Conservation (phyloP, 2,329 filamentous ascomycete genomes). For the Zymoseptoria crescenta region DNA sequence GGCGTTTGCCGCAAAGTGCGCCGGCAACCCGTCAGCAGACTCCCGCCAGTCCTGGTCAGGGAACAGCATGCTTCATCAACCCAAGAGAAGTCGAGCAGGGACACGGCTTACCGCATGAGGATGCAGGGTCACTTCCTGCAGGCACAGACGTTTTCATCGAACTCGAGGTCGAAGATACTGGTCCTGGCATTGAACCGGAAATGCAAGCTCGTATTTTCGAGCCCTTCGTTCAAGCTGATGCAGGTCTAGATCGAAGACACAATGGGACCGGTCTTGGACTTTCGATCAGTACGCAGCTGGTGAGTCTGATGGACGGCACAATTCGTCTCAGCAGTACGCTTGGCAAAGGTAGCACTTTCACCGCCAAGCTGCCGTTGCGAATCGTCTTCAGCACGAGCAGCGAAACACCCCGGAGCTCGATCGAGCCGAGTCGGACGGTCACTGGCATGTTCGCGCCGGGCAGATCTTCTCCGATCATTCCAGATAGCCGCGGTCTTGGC, state of each 20-base stretch:
- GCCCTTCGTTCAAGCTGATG: constrained; percentile 88
- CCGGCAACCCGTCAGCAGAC: constrained; percentile 7
- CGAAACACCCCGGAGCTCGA: not conserved
- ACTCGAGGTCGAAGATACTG: constrained; percentile 82
- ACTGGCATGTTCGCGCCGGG: not conserved
- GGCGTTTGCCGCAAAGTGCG: constrained; percentile 7
- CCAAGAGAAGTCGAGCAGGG: constrained; percentile 31
- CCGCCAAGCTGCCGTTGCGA: constrained; percentile 71
- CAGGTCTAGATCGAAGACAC: constrained; percentile 81
- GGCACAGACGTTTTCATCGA: constrained; percentile 68
- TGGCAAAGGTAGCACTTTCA: constrained; percentile 72
- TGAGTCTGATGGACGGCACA: constrained; percentile 70
- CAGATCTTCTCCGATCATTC: not conserved
- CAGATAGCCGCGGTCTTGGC: not conserved
- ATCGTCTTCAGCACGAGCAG: constrained; percentile 47
- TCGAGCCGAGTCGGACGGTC: not conserved
- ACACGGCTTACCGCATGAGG: constrained; percentile 10
- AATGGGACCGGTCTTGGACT: constrained; percentile 82
- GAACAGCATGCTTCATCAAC: constrained; percentile 41
- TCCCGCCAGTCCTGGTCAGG: not conserved
- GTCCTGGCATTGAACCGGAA: constrained; percentile 71
- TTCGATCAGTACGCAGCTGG: constrained; percentile 82
- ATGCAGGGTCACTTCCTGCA: constrained; percentile 41
- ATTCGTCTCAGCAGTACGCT: constrained; percentile 65
- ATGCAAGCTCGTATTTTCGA: constrained; percentile 83